Base-by-base conservation (phyloP, 23 red algal genomes). In the Gracilaria caudata region DNA sequence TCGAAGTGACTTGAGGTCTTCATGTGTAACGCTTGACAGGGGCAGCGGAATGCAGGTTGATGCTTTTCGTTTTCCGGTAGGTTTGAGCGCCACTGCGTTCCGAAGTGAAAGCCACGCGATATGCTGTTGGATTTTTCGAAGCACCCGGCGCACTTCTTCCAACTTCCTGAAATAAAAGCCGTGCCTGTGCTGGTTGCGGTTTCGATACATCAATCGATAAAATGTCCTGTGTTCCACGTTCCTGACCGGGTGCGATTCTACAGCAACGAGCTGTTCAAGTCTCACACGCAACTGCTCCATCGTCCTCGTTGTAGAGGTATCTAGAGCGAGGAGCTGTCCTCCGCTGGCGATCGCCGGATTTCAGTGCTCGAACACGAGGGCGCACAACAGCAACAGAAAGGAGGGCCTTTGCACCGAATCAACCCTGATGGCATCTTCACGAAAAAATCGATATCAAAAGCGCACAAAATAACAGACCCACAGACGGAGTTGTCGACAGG, bases 131-230 rank as follows among this genome's bases (percentile, higher is more conserved):
- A 82, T 66, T 8, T 14, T 45, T 12, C 60, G 25, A 25, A 91
- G 61, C 3, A 82, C 4, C 30, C 87, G 87, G 20, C 87, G 87
- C 2, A 91, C 87, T 40, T 91, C 36, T 55, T 91, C 63, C 32
- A 82, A 37, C 68, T 68, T 74, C 33, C 64, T 49, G 71, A 91
- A 91, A 35, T 91, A 91, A 20, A 82, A 75, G 0, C 77, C 87
- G 35, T 76, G 76, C 0, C 87, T 12, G 74, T 91, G 87, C 34
- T 91, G 87, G 7, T 73, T 68, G 13, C 77, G 61, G 64, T 82
- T 91, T 59, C 78, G 38, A 35, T 91, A 91, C 44, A 91, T 29
- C 60, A 91, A 43, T 23, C 78, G 87, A 43, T 34, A 82, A 25
- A 91, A 91, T 9, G 74, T 79, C 0, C 37, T 38, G 28, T 89